Evolutionary conservation across 768 basidiomycete genomes (phyloP).

Genomic region (Plicaturopsis crispa): DNA sequence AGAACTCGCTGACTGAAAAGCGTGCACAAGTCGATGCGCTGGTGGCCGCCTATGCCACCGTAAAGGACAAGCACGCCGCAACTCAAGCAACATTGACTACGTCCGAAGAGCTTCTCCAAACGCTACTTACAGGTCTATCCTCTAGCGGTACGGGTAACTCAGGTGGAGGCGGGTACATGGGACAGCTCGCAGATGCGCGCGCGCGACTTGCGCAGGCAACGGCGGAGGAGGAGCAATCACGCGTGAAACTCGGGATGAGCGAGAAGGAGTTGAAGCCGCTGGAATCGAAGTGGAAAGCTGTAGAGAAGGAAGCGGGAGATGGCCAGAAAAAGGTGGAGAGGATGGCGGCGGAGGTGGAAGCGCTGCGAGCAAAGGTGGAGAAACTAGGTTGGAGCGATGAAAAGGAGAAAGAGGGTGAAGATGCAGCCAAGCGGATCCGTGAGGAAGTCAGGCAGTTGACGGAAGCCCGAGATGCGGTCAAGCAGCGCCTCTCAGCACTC

Average conservation of each 20-base stretch:
- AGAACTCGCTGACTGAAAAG: conserved; percentile 50
- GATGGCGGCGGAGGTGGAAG: conserved; percentile 51
- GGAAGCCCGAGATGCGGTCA: conserved; percentile 71
- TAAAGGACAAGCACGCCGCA: conserved; percentile 64
- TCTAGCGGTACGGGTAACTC: conserved; percentile 56
- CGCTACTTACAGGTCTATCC: conserved; percentile 86
- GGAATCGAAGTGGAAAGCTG: conserved; percentile 75
- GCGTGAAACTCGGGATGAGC: conserved; percentile 65
- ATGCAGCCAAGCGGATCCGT: conserved; percentile 42
- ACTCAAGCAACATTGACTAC: conserved; percentile 56
- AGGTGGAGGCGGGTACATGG: conserved; percentile 90
- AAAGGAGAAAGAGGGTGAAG: conserved; percentile 55
- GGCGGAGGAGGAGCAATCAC: conserved; percentile 81
- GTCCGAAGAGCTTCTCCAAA: conserved; percentile 91
- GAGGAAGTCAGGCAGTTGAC: conserved; percentile 45
- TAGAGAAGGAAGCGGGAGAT: conserved; percentile 79
- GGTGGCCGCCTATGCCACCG: conserved; percentile 42
- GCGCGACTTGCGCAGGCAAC: conserved; percentile 65
- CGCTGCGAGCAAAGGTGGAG: conserved; percentile 41
- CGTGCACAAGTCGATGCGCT: conserved; percentile 48
- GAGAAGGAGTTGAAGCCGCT: conserved; percentile 73
- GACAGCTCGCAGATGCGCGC: conserved; percentile 84
- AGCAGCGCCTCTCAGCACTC: conserved; percentile 57
- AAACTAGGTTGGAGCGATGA: conserved; percentile 72
- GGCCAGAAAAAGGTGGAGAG: conserved; percentile 60